Conservation (phyloP, 331 rosid genomes). For the Quercus lobata region DNA sequence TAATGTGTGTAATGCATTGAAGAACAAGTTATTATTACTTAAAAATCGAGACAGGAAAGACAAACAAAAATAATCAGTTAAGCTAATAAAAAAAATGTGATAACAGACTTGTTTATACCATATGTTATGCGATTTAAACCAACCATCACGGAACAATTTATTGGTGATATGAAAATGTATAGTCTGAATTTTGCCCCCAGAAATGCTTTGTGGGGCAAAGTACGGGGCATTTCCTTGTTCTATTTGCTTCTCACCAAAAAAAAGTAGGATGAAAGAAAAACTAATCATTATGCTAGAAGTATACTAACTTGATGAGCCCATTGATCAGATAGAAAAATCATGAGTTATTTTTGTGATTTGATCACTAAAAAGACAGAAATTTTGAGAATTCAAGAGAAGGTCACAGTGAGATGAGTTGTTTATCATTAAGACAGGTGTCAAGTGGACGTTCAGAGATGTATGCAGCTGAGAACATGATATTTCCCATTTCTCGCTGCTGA, state of each 20-base stretch:
- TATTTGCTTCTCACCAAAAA: background rate
- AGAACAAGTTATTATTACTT: background rate
- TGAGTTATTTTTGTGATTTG: background rate
- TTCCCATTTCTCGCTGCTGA: constrained; percentile 4
- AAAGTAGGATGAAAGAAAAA: background rate
- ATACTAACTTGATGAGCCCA: background rate
- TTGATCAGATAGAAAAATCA: background rate
- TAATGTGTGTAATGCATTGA: background rate
- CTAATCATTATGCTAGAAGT: background rate
- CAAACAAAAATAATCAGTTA: background rate
- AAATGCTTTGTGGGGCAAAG: background rate
- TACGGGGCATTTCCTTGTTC: background rate
- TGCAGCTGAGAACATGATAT: background rate
- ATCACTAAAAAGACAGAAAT: background rate
- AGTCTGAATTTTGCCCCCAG: background rate
- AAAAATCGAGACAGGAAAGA: background rate
- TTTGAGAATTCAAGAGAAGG: no score
- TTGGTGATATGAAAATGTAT: background rate
- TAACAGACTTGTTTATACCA: no score
- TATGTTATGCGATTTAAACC: no score
- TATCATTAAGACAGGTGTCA: no score
- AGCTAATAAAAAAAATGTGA: background rate
- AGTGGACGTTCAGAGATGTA: no score
- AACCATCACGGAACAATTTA: background rate
- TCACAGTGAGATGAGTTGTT: no score